phyloP scores from a whole-genome alignment of 495 filamentous ascomycete species.

The Tuber brumale region DNA sequence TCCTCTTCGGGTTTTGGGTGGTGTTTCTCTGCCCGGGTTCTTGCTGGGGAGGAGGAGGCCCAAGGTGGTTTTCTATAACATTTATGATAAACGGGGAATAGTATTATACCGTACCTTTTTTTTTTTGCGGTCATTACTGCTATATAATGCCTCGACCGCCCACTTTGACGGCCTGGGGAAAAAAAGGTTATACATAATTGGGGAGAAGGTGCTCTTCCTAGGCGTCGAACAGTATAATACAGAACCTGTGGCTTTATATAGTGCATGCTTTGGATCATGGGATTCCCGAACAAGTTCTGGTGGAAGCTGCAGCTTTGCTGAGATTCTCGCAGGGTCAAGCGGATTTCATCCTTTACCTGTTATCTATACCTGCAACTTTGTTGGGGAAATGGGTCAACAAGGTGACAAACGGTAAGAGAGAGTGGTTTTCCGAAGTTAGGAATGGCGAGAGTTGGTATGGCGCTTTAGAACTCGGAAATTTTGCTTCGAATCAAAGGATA shows the following conservation, averaged over 20 bases:
- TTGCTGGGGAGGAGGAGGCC: no score
- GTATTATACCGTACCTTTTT: no score
- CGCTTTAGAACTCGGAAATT: neutral
- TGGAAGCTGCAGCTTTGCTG: neutral
- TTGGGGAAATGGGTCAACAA: neutral
- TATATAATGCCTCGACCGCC: no score
- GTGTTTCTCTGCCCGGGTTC: no score
- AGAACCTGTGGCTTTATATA: neutral
- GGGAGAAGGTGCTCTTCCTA: neutral
- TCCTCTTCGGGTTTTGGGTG: no score
- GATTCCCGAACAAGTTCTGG: neutral
- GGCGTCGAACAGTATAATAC: neutral
- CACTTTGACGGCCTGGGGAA: no score
- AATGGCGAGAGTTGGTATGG: neutral
- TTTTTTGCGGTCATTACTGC: no score
- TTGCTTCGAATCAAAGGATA: neutral
- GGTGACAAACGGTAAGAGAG: neutral
- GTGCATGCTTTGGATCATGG: neutral
- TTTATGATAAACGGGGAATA: no score
- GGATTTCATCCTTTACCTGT: neutral
- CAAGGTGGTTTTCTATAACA: no score
- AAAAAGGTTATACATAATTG: neutral
- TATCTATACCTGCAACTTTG: neutral
- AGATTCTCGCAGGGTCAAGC: neutral
- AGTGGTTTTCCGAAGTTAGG: neutral